These are phyloP conservation scores for Halenospora varia DNA, from an alignment of 495 filamentous ascomycete species.

Conservation along the genomic window DNA sequence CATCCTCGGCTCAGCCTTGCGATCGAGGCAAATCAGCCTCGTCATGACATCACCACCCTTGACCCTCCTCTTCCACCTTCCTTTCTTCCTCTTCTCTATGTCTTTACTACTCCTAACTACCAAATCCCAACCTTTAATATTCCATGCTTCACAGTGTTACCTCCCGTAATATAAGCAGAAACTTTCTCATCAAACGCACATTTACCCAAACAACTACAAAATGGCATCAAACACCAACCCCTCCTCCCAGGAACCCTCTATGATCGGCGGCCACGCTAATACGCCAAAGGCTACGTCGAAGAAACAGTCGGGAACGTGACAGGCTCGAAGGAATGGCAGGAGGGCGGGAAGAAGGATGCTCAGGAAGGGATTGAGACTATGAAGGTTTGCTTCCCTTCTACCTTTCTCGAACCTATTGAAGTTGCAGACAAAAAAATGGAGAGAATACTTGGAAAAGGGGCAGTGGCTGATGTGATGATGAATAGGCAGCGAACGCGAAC, in stretches of 20 bases:
- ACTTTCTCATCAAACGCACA: no score
- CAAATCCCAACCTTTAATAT: no score
- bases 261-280: slow-evolving; percentile 13
- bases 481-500: slow-evolving; percentile 12
- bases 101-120: not conserved
- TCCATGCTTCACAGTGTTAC: no score
- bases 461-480: not conserved
- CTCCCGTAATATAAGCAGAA: no score
- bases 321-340: slow-evolving; percentile 20
- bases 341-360: slow-evolving; percentile 17
- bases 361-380: slow-evolving; percentile 16
- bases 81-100: not conserved
- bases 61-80: not conserved
- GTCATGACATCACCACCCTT: not conserved
- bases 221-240: no score
- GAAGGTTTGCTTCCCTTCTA: slow-evolving; percentile 5
- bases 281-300: slow-evolving; percentile 17
- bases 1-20: no score
- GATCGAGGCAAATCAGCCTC: no score
- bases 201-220: no score
- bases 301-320: slow-evolving; percentile 18
- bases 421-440: not conserved
- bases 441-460: not conserved
- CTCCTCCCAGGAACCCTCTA: slow-evolving; percentile 9
- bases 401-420: not conserved